Base-by-base conservation (phyloP, 2,329 filamentous ascomycete genomes). In the Claviceps humidiphila region DNA sequence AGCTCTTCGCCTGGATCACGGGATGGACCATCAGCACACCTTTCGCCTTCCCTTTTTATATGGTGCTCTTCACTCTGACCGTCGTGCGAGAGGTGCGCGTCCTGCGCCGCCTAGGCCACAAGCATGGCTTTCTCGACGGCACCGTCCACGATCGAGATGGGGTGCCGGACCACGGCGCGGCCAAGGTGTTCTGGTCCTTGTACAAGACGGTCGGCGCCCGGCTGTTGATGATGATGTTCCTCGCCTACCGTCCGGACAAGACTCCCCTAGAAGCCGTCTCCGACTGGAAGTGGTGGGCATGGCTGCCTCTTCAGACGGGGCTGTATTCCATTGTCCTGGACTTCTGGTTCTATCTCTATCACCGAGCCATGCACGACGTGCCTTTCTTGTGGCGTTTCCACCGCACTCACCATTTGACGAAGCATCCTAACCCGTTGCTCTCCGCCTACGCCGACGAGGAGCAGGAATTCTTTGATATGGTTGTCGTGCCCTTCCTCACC, bases 391-490 rank as follows among this genome's bases (percentile, higher is more conserved):
- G 70, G 70, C 64, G 68, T 45, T 71, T 66, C 51, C 70, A 72
- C 61, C 66, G 68, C 51, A 72, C 69, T 1, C 70, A 72, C 51
- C 70, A 72, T 55, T 58, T 72, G 3, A 71, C 70, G 44, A 72
- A 72, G 54, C 70, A 72, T 51, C 70, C 70, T 3, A 71, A 69
- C 39, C 50, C 50, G 8, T 1, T 48, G 38, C 42, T 54, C 5
- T 5, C 53, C 3, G 50, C 50, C 3, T 72, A 71, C 58, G 68
- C 70, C 46, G 70, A 72, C 49, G 51, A 58, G 11, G 69, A 69
- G 53, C 70, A 72, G 53, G 69, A 71, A 47, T 58, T 71, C 13
- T 64, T 70, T 51, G 69, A 72, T 47, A 69, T 71, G 40, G 64
- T 63, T 9, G 66, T 64, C 17, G 64, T 72, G 9, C 70, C 70